phyloP scores from a whole-genome alignment of 441 rosid species.

The Kokia cookei region DNA sequence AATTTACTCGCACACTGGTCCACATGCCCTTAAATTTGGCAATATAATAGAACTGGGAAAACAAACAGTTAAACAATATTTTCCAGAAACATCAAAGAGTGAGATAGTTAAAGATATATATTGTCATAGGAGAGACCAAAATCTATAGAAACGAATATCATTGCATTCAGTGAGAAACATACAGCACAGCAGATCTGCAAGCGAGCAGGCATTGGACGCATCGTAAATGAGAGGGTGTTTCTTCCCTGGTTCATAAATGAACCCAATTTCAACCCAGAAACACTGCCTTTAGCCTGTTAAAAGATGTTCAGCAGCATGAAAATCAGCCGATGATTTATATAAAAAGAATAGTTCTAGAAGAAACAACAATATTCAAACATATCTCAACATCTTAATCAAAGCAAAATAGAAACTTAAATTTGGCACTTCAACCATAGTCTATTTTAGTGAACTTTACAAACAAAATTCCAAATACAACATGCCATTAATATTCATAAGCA shows the following conservation, averaged over 20 bases:
- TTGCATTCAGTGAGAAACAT: conserved; percentile 12
- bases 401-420: background rate
- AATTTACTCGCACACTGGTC: no score
- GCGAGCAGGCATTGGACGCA: conserved; percentile 31
- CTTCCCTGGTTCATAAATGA: conserved; percentile 34
- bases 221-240: conserved; percentile 44
- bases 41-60: no score
- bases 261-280: conserved; percentile 28
- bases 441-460: background rate
- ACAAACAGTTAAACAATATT: background rate
- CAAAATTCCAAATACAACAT: background rate
- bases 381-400: background rate
- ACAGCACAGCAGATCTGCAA: conserved; percentile 50
- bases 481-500: background rate
- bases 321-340: background rate
- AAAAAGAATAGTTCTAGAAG: background rate
- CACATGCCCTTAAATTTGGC: no score
- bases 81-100: background rate
- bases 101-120: background rate
- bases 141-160: background rate
- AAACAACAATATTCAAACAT: background rate
- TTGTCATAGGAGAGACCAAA: background rate
- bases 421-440: background rate
- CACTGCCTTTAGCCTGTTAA: conserved; percentile 37
- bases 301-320: conserved; percentile 7